Evolutionary conservation across 352 stramenopile species (phyloP).

Genomic region (Pythium folliculosum): DNA sequence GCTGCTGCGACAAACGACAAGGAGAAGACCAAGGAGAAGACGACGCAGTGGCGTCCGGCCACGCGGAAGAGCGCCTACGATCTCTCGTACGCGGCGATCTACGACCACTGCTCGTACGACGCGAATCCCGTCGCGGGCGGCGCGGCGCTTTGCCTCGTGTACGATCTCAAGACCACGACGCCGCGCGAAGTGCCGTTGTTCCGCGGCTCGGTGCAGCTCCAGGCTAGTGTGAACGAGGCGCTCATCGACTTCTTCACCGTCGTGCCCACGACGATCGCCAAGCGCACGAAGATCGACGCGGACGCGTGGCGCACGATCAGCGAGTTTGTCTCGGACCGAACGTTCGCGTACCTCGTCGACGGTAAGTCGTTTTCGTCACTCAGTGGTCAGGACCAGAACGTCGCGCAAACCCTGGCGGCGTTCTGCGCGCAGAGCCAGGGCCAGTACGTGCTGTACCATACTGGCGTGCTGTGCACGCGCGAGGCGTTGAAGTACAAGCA

Average conservation of each 20-base stretch:
- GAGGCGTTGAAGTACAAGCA: neutral
- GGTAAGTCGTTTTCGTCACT: neutral
- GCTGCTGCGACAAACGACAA: neutral
- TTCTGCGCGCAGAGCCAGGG: slow-evolving; percentile 6
- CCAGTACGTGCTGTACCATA: neutral
- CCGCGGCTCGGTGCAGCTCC: neutral
- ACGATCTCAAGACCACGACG: slow-evolving; percentile 4
- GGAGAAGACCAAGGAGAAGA: neutral
- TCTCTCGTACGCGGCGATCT: neutral
- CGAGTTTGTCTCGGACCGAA: neutral
- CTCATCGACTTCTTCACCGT: neutral
- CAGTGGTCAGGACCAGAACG: neutral
- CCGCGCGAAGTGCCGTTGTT: neutral
- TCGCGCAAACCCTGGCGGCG: neutral
- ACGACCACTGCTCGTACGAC: neutral
- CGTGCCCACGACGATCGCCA: neutral
- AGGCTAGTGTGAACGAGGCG: neutral
- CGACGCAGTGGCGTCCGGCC: neutral
- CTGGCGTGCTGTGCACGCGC: neutral
- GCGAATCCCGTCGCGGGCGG: neutral
- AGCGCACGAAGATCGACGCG: neutral
- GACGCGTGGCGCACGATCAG: neutral
- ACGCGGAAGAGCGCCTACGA: neutral
- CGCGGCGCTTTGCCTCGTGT: neutral
- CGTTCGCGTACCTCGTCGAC: neutral